phyloP scores from a whole-genome alignment of 2,329 filamentous ascomycete species.

The Aspergillus clavatus region DNA sequence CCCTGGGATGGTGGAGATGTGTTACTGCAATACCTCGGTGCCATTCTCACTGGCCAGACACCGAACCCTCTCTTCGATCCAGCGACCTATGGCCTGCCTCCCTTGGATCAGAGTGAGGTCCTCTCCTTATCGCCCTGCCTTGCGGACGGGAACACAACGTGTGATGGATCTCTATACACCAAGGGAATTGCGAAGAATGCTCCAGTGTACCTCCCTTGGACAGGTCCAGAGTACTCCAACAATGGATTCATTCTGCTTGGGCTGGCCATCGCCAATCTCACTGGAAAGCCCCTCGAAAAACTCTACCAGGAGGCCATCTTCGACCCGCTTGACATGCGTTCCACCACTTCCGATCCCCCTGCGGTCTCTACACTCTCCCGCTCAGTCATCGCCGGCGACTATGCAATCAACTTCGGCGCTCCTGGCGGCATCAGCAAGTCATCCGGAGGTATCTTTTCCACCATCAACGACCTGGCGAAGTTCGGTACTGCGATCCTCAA shows the following conservation, averaged over 20 bases:
- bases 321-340: slow-evolving; percentile 40
- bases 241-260: slow-evolving; percentile 38
- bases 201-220: slow-evolving; percentile 43
- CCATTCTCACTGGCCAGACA: slow-evolving; percentile 22
- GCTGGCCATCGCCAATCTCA: slow-evolving; percentile 43
- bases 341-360: slow-evolving; percentile 36
- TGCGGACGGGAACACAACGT: slow-evolving; percentile 4
- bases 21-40: not conserved
- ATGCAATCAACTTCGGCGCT: not conserved
- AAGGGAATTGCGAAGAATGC: slow-evolving; percentile 26
- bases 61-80: not conserved
- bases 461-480: slow-evolving; percentile 35
- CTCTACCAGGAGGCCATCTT: slow-evolving; percentile 41
- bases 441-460: slow-evolving; percentile 24
- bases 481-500: slow-evolving; percentile 31
- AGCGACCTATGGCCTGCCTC: slow-evolving; percentile 25
- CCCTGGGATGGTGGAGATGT: not conserved
- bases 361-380: slow-evolving; percentile 9
- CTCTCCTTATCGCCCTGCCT: slow-evolving; percentile 9
- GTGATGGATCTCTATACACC: slow-evolving; percentile 25
- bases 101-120: slow-evolving; percentile 25
- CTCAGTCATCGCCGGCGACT: slow-evolving; percentile 15
- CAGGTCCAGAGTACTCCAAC: slow-evolving; percentile 49
- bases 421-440: slow-evolving; percentile 11
- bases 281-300: slow-evolving; percentile 38